phyloP scores from a whole-genome alignment of 345 rosid genomes.

The Bruguiera parviflora region DNA sequence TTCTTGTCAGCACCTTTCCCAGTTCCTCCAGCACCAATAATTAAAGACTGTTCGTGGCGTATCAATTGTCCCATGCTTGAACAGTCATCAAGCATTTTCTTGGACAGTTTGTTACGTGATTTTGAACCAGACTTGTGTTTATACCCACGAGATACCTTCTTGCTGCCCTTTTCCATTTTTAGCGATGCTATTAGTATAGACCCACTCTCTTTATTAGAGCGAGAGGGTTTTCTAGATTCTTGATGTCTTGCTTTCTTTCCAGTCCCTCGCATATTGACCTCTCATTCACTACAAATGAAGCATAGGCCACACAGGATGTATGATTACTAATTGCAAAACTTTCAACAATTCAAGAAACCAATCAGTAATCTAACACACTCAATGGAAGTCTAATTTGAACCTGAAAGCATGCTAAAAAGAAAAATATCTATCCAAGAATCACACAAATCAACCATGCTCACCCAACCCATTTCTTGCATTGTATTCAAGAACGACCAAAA shows the following conservation, averaged over 20 bases:
- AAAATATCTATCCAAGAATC: conserved; percentile 3
- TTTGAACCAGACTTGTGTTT: conserved; percentile 27
- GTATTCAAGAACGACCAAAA: not conserved
- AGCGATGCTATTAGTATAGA: conserved; percentile 48
- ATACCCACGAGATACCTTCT: conserved; percentile 23
- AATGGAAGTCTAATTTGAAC: not conserved
- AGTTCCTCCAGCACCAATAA: conserved; percentile 22
- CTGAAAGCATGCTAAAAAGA: not conserved
- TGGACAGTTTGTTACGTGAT: conserved; percentile 27
- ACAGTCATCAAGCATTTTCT: conserved; percentile 21
- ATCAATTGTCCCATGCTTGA: conserved; percentile 21
- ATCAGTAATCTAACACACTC: not conserved
- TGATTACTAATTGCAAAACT: not conserved
- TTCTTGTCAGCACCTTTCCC: conserved; percentile 25
- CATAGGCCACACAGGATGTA: not conserved
- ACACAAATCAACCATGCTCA: conserved; percentile 4
- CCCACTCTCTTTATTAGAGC: conserved; percentile 31
- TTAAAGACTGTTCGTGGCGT: conserved; percentile 7
- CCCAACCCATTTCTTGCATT: not conserved
- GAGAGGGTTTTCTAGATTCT: conserved; percentile 29
- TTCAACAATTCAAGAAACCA: no score
- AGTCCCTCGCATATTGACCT: conserved; percentile 38
- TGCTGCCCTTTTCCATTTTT: conserved; percentile 29
- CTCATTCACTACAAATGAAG: conserved; percentile 15
- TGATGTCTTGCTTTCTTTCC: conserved; percentile 26